Percentiles rank a stretch among this genome's conserved stretches.
Conservation (phyloP, 805 yeast species). For the Starmerella potacharoeniae region DNA sequence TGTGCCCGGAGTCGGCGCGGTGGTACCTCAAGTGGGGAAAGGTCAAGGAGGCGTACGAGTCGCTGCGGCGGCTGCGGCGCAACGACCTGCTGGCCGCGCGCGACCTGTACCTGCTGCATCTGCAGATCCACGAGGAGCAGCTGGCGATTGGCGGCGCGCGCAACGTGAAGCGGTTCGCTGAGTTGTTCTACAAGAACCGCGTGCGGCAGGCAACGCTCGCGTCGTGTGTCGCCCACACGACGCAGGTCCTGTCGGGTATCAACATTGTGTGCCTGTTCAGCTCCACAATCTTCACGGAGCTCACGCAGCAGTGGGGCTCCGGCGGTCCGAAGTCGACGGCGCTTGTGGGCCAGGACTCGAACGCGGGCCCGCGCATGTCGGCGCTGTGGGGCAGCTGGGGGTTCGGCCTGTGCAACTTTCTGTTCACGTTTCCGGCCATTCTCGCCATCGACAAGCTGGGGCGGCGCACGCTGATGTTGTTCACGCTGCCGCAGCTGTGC, state of each 20-base stretch:
- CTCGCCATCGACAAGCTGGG: slow-evolving; percentile 70
- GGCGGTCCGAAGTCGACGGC: slow-evolving; percentile 22
- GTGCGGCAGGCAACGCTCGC: slow-evolving; percentile 75
- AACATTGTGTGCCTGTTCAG: slow-evolving; percentile 82
- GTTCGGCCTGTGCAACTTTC: slow-evolving; percentile 67
- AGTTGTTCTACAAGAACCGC: slow-evolving; percentile 33
- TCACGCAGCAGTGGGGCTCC: slow-evolving; percentile 28
- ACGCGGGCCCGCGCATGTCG: slow-evolving; percentile 32
- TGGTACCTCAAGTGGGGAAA: slow-evolving; percentile 50
- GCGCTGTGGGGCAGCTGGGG: slow-evolving; percentile 78
- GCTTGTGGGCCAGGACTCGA: slow-evolving; percentile 9
- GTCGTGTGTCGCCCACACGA: slow-evolving; percentile 71
- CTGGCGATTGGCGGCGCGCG: slow-evolving; percentile 39
- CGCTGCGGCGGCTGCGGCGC: slow-evolving; percentile 39
- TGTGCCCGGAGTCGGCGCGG: slow-evolving; percentile 60
- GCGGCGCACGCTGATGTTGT: slow-evolving; percentile 47
- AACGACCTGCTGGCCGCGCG: slow-evolving; percentile 48
- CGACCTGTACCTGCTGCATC: slow-evolving; percentile 49
- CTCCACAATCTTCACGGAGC: slow-evolving; percentile 55
- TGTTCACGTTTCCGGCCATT: slow-evolving; percentile 75
- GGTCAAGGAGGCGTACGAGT: slow-evolving; percentile 39
- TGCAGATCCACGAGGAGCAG: slow-evolving; percentile 36
- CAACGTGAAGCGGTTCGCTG: slow-evolving; percentile 17
- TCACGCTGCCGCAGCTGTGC: slow-evolving; percentile 51
- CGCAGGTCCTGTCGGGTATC: slow-evolving; percentile 87